These are phyloP conservation scores for Hemisphaericaspora xylofermentans DNA, from an alignment of 1,139 yeast species.

Conservation along the genomic window DNA sequence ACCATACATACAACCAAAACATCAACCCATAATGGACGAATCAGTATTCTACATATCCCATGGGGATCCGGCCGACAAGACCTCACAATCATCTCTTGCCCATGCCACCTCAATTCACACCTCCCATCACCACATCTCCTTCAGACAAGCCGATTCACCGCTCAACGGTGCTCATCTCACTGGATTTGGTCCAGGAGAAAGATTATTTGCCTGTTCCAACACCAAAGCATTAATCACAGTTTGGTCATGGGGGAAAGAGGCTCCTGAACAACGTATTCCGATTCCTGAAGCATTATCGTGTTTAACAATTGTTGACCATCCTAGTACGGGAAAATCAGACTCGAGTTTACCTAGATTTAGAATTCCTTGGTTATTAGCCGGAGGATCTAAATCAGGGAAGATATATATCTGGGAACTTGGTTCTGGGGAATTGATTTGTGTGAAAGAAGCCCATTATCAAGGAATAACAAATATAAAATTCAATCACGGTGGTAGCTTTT, in stretches of 20 bases:
- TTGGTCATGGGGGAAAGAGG: slow-evolving; percentile 75
- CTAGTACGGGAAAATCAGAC: slow-evolving; percentile 12
- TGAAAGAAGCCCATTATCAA: slow-evolving; percentile 85
- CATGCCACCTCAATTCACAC: slow-evolving; percentile 51
- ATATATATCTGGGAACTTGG: slow-evolving; percentile 81
- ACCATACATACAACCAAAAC: not conserved
- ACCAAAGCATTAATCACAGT: slow-evolving; percentile 74
- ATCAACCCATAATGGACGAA: slow-evolving; percentile 50
- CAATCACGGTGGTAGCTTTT: slow-evolving; percentile 58
- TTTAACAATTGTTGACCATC: slow-evolving; percentile 49
- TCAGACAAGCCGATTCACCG: slow-evolving; percentile 55
- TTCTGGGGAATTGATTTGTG: slow-evolving; percentile 74
- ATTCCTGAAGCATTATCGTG: slow-evolving; percentile 77
- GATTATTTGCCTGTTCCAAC: slow-evolving; percentile 60
- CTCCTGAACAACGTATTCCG: slow-evolving; percentile 79
- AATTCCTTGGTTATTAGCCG: slow-evolving; percentile 69
- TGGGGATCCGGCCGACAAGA: slow-evolving; percentile 50
- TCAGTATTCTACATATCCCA: slow-evolving; percentile 53
- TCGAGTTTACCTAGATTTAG: slow-evolving; percentile 34
- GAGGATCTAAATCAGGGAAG: slow-evolving; percentile 71
- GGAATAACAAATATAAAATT: slow-evolving; percentile 59
- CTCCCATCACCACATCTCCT: slow-evolving; percentile 48
- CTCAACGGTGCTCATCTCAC: slow-evolving; percentile 46
- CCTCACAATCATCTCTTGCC: slow-evolving; percentile 49
- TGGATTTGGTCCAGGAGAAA: slow-evolving; percentile 43